These are phyloP conservation scores for Komagataella mondaviorum DNA, from an alignment of 805 yeast genomes.

Conservation along the genomic window DNA sequence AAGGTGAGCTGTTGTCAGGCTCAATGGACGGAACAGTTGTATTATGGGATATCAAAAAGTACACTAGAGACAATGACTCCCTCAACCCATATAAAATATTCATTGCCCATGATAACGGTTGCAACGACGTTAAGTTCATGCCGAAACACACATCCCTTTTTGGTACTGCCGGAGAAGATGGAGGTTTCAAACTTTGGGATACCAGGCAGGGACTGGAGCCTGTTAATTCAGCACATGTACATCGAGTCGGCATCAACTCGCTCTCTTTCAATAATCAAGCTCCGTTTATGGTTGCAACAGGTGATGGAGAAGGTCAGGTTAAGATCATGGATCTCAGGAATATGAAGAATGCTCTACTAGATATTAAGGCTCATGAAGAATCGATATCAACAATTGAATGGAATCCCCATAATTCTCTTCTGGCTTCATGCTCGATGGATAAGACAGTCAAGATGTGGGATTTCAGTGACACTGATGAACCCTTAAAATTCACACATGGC, in stretches of 20 bases:
- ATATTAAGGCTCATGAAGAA: constrained; percentile 28
- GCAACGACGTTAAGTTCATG: constrained; percentile 65
- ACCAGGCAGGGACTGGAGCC: constrained; percentile 20
- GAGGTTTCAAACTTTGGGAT: constrained; percentile 37
- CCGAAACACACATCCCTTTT: constrained; percentile 47
- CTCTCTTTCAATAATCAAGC: constrained; percentile 47
- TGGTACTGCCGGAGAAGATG: constrained; percentile 56
- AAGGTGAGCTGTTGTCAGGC: constrained; percentile 48
- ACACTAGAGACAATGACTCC: constrained; percentile 2
- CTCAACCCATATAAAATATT: constrained; percentile 9
- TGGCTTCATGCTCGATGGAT: constrained; percentile 61
- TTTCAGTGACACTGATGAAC: constrained; percentile 15
- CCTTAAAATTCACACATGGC: constrained; percentile 51
- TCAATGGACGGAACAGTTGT: constrained; percentile 51
- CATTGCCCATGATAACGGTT: constrained; percentile 29
- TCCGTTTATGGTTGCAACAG: constrained; percentile 49
- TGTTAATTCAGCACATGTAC: background rate
- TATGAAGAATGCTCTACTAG: constrained; percentile 15
- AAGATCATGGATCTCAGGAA: constrained; percentile 56
- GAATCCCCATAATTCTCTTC: constrained; percentile 39
- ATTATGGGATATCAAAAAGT: constrained; percentile 47
- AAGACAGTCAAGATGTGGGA: constrained; percentile 54
- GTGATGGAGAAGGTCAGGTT: constrained; percentile 44
- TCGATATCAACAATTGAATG: constrained; percentile 58
- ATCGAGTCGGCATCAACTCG: constrained; percentile 28